Evolutionary conservation across 176 grass and related monocot genomes (phyloP).

Genomic region (Triticum urartu): DNA sequence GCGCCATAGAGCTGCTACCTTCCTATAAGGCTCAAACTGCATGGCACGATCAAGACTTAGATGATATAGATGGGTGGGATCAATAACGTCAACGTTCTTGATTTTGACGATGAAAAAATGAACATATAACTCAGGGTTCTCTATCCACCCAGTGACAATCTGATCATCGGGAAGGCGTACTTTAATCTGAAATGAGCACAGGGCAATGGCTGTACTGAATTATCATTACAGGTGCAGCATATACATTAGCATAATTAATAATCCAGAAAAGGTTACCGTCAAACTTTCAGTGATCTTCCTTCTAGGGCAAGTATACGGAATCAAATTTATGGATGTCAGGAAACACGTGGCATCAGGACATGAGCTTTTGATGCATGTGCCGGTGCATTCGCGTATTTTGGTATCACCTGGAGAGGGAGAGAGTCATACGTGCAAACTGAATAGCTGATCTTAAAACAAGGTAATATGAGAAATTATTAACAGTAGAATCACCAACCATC

Average conservation of each 20-base stretch:
- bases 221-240: not conserved
- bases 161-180: not conserved
- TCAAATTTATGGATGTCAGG: not conserved
- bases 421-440: not conserved
- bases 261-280: not conserved
- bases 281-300: not conserved
- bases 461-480: not conserved
- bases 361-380: not conserved
- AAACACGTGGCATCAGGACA: not conserved
- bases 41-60: not conserved
- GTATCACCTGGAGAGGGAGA: not conserved
- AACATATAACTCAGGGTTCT: not conserved
- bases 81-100: not conserved
- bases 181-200: conserved; percentile 3
- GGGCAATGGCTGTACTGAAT: not conserved
- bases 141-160: not conserved
- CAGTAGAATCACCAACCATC: not conserved
- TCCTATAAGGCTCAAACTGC: conserved; percentile 8
- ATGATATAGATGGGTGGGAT: not conserved
- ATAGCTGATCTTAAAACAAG: not conserved
- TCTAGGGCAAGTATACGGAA: not conserved
- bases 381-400: not conserved
- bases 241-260: not conserved
- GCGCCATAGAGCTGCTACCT: not conserved
- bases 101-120: not conserved